Evolutionary conservation across 768 basidiomycete species (phyloP).

Genomic region (Suillus occidentalis): DNA sequence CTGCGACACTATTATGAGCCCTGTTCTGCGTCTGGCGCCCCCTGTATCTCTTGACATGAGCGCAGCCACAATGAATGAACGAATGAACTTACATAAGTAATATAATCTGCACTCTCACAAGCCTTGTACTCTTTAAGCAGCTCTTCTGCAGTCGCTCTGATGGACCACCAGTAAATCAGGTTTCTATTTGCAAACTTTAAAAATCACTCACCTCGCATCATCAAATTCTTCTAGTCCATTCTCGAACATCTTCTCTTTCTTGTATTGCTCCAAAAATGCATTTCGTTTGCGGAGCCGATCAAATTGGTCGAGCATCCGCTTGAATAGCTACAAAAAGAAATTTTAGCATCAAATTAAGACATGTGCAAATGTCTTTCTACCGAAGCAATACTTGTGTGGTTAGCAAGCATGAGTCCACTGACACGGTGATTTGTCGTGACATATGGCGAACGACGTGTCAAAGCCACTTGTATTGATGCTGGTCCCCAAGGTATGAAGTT

Average conservation of each 20-base stretch:
- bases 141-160: conserved; percentile 82
- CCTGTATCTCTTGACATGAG: conserved; percentile 19
- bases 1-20: conserved; percentile 17
- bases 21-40: conserved; percentile 33
- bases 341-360: background rate
- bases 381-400: conserved; percentile 98
- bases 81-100: conserved; percentile 65
- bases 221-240: conserved; percentile 95
- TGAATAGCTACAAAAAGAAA: conserved; percentile 67
- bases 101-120: conserved; percentile 94
- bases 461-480: conserved; percentile 94
- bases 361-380: conserved; percentile 43
- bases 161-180: background rate
- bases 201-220: conserved; percentile 74
- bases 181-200: background rate
- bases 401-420: conserved; percentile 97
- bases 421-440: conserved; percentile 88
- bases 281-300: conserved; percentile 84
- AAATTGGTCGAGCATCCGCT: conserved; percentile 94
- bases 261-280: conserved; percentile 96
- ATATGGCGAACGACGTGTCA: conserved; percentile 90
- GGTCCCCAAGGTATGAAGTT: conserved; percentile 99
- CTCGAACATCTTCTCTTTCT: conserved; percentile 94
- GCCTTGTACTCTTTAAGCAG: conserved; percentile 93
- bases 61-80: background rate